Conservation (phyloP, 257 asterid genomes). For the Vinca minor region DNA sequence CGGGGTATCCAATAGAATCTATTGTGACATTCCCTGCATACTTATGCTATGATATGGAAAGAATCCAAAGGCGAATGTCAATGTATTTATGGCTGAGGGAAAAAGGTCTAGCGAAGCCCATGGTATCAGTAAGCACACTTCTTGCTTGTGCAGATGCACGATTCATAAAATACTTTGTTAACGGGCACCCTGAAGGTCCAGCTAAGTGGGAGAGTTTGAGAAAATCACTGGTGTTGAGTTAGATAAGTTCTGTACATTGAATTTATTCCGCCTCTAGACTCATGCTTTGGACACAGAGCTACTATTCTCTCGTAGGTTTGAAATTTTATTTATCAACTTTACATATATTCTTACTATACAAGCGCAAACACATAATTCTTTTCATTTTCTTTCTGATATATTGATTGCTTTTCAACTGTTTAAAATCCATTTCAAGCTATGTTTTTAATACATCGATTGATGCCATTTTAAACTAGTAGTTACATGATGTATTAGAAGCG, state of each 20-base stretch:
- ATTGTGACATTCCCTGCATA: constrained; percentile 59
- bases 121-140: constrained; percentile 58
- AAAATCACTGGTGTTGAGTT: constrained; percentile 25
- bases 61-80: constrained; percentile 54
- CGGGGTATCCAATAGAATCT: constrained; percentile 70
- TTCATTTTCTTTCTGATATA: not conserved
- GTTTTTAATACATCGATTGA: not conserved
- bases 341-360: not conserved
- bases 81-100: constrained; percentile 81
- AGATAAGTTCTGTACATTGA: not conserved
- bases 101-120: constrained; percentile 67
- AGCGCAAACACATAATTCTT: not conserved
- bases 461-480: not conserved
- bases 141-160: constrained; percentile 66
- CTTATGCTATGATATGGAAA: constrained; percentile 65
- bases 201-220: constrained; percentile 55
- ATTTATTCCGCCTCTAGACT: not conserved
- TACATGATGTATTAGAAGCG: not conserved
- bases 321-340: not conserved
- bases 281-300: no score
- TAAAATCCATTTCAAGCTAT: not conserved
- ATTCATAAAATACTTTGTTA: constrained; percentile 58
- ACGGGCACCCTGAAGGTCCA: constrained; percentile 73
- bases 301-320: not conserved
- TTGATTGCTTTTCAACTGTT: not conserved